Evolutionary conservation across 768 basidiomycete genomes (phyloP).

Genomic region (Lentinula raphanica): DNA sequence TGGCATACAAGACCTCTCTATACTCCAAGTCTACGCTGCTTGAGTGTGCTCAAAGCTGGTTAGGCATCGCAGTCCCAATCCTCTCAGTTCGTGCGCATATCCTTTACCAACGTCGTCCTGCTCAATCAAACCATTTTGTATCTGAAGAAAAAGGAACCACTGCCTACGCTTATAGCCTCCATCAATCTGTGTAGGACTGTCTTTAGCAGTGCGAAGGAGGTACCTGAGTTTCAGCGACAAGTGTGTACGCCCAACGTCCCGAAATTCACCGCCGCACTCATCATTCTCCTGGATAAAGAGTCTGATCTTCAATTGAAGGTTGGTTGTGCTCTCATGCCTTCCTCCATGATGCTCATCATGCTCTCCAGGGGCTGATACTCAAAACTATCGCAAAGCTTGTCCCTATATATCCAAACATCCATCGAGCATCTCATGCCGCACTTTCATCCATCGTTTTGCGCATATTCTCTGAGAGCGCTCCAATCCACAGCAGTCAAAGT

Average conservation of each 20-base stretch:
- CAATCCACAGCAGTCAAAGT: conserved; percentile 31
- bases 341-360: not conserved
- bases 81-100: conserved; percentile 57
- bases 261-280: conserved; percentile 60
- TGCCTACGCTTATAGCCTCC: conserved; percentile 54
- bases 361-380: conserved; percentile 36
- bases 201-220: conserved; percentile 52
- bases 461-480: conserved; percentile 50
- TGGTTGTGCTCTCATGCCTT: not conserved
- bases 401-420: conserved; percentile 61
- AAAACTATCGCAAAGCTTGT: conserved; percentile 52
- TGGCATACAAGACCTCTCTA: conserved; percentile 62
- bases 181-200: conserved; percentile 61
- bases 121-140: conserved; percentile 17
- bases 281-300: conserved; percentile 50
- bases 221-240: conserved; percentile 81
- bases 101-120: conserved; percentile 14
- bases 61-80: conserved; percentile 55
- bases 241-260: conserved; percentile 64
- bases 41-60: conserved; percentile 71
- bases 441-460: conserved; percentile 51
- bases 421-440: conserved; percentile 47
- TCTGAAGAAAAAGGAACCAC: conserved; percentile 62
- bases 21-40: conserved; percentile 57
- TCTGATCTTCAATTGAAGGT: conserved; percentile 49